Base-by-base conservation (phyloP, 2,329 filamentous ascomycete genomes). In the Penicillium sp. region DNA sequence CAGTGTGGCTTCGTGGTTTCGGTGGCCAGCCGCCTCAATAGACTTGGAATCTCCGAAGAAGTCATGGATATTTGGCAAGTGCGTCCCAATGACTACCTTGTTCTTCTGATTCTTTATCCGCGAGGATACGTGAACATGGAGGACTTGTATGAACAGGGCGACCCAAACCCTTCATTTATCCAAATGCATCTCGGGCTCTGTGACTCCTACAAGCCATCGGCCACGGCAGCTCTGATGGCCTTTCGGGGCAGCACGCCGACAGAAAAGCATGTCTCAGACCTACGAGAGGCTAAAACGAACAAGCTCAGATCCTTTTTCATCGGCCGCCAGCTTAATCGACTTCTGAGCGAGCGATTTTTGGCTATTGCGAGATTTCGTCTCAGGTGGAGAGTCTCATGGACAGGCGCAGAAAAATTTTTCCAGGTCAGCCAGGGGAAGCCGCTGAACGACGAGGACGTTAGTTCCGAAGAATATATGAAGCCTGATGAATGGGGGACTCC, bases 11-110 rank as follows among this genome's bases (percentile, higher is more conserved):
- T 77, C 47, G 81, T 81, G 54, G 69, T 94, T 16, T 85, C 84
- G 4, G 70, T 94, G 2, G 90, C 90, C 0, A 81, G 88, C 28
- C 84, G 84, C 4, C 81, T 89, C 28, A 76, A 80, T 4, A 88
- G 87, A 61, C 80, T 96, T 1, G 85, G 82, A 0, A 82, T 96
- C 12, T 87, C 89, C 0, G 80, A 86, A 34, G 88, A 92, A 64
- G 85, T 85, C 0, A 81, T 90, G 70, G 80, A 87, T 63, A 88
- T 90, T 1, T 96, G 91, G 91, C 81, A 86, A 54, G 69, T 96
- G 10, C 72, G 81, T 13, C 72, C 78, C 0, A 71, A 77, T 0
- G 86, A 91, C 31, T 92, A 93, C 63, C 70, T 95, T 36, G 81
- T 93, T 4, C 76, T 95, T 4, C 75, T 96, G 21, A 80, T 94